Percentiles rank a stretch among this genome's conserved stretches.
Evolutionary conservation across 1,284 basidiomycete genomes (phyloP).

Genomic region (Tilletia horrida): DNA sequence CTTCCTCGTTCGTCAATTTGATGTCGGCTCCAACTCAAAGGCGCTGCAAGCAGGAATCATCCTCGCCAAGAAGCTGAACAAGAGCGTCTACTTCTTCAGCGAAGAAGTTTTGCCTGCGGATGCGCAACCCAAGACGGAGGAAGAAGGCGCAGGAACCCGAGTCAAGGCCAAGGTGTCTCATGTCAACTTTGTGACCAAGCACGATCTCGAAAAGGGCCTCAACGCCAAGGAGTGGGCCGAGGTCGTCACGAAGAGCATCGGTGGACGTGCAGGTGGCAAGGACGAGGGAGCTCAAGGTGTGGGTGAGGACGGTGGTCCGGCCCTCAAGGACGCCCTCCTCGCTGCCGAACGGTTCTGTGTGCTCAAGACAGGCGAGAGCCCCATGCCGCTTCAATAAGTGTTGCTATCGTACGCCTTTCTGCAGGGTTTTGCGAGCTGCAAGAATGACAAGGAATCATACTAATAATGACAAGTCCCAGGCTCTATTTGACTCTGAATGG

Average conservation of each 20-base stretch:
- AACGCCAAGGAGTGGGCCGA: conserved; percentile 51
- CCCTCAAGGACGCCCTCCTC: conserved; percentile 42
- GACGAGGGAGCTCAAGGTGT: conserved; percentile 50
- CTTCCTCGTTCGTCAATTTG: conserved; percentile 68
- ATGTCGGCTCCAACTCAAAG: conserved; percentile 56
- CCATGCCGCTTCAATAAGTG: conserved; percentile 23
- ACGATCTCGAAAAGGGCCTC: conserved; percentile 39
- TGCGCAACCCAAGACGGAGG: conserved; percentile 48
- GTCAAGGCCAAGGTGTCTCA: conserved; percentile 73
- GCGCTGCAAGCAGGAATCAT: conserved; percentile 72
- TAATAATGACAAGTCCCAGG: background rate
- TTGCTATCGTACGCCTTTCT: background rate
- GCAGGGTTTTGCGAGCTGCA: background rate
- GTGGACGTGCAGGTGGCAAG: conserved; percentile 51
- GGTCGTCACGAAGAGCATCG: conserved; percentile 37
- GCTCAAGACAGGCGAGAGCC: conserved; percentile 21
- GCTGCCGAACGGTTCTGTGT: conserved; percentile 23
- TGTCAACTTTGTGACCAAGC: conserved; percentile 72
- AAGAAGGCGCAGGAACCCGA: conserved; percentile 27
- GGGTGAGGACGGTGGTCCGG: conserved; percentile 44
- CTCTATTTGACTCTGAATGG: background rate
- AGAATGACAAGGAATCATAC: too few relatives aligned
- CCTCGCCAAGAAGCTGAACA: conserved; percentile 73
- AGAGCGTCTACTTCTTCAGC: conserved; percentile 85
- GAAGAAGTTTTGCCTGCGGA: conserved; percentile 59